These are phyloP conservation scores for Eurotiales sp. DNA, from an alignment of 2,329 filamentous ascomycete genomes.

Conservation along the genomic window DNA sequence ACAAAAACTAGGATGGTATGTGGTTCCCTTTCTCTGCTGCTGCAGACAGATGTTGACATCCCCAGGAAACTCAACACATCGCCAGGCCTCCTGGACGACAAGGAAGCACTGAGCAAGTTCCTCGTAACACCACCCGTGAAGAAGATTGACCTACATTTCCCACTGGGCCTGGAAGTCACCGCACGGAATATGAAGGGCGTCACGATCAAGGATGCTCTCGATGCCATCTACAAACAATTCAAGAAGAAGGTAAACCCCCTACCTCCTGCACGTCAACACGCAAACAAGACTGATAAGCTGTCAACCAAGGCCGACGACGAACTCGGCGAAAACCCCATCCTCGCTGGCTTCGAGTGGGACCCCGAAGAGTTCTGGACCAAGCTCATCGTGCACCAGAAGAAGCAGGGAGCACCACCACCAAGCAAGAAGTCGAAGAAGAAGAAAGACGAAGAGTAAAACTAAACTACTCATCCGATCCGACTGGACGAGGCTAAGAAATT, in stretches of 20 bases:
- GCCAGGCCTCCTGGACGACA: slow-evolving; percentile 72
- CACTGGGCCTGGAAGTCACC: slow-evolving; percentile 78
- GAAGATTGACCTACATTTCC: slow-evolving; percentile 92
- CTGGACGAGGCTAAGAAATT: background rate
- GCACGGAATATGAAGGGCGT: slow-evolving; percentile 91
- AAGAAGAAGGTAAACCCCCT: slow-evolving; percentile 73
- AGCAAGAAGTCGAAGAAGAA: slow-evolving; percentile 64
- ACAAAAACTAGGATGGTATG: slow-evolving; percentile 83
- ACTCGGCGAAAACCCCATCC: slow-evolving; percentile 71
- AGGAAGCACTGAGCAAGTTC: slow-evolving; percentile 74
- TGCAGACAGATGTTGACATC: too few species aligned
- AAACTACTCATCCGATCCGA: background rate
- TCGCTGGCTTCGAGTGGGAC: slow-evolving; percentile 95
- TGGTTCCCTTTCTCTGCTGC: too few species aligned
- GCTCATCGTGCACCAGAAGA: slow-evolving; percentile 80
- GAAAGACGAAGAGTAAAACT: slow-evolving; percentile 29
- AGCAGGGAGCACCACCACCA: slow-evolving; percentile 54
- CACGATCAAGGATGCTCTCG: slow-evolving; percentile 93
- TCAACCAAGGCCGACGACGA: slow-evolving; percentile 83
- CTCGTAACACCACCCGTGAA: slow-evolving; percentile 81
- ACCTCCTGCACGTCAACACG: background rate
- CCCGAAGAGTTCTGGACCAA: slow-evolving; percentile 86
- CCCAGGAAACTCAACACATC: slow-evolving; percentile 91
- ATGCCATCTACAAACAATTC: slow-evolving; percentile 93
- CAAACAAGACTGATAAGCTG: background rate